Evolutionary conservation across 495 filamentous ascomycete species (phyloP), one percentile per base, ranked within the genome.

Genomic region (Neurospora cerealis): DNA sequence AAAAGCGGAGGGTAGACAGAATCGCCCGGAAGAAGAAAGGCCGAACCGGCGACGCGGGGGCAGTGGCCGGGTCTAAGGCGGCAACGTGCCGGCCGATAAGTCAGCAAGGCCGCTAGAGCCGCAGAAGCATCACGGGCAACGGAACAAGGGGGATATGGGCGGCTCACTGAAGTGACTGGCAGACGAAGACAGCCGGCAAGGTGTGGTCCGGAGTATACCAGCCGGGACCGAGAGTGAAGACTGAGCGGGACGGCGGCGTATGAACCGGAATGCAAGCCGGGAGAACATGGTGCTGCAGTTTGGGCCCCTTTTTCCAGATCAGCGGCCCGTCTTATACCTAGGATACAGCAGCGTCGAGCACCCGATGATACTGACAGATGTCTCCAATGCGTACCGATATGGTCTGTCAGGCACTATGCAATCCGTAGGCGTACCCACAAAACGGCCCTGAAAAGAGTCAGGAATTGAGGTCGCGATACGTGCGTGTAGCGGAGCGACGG

Each of bases 1-100:
- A 72, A 74, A 84, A 44, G 41, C 79, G 72, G 60, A 80, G 73
- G 70, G 80, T 69, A 36, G 54, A 32, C 15, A 36, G 28, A 32
- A 66, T 19, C 37, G 81, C 76, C 72, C 79, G 76, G 32, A 82
- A 46, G 54, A 78, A 72, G 19, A 80, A 77, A 36, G 48, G 71
- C 32, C 46, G 44, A 28, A 48, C 21, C n/a, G 28, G 40, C 5
- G 13, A 41, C 13, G 44, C 21, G 28, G 70, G 70, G 36, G 70
- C 19, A 37, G 36, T n/a, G 39, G 37, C 28, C 15, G 71, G 70
- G 19, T 38, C 62, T 62, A 28, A 17, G 48, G 69, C 34, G 9
- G 10, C 6, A 40, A 24, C 21, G 36, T 36, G 21, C 54, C 54
- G 54, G 54, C 54, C 28, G 54, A 17, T 28, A 62, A 66, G 54